Conservation (phyloP, 2,329 filamentous ascomycete genomes). For the Didymella lethalis region DNA sequence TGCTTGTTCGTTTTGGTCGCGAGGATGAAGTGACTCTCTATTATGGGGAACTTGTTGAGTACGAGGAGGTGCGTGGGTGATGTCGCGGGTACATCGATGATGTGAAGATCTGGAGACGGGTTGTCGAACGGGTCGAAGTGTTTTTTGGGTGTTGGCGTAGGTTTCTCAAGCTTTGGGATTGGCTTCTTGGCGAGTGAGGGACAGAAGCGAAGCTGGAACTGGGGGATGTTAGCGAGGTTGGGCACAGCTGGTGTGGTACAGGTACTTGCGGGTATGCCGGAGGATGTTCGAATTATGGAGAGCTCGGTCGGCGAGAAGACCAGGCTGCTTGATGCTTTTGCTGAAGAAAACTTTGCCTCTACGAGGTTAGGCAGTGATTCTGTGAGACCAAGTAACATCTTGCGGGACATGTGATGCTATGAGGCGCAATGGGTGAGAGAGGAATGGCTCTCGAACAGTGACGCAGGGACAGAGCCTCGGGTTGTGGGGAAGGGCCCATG, state of each 20-base stretch:
- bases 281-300: constrained; percentile 48
- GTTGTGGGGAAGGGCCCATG: constrained; percentile 8
- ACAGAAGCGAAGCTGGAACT: constrained; percentile 79
- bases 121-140: constrained; percentile 69
- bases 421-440: constrained; percentile 12
- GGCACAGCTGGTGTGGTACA: constrained; percentile 12
- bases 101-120: constrained; percentile 62
- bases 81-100: constrained; percentile 58
- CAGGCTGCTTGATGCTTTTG: constrained; percentile 46
- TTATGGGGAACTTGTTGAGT: constrained; percentile 78
- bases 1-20: constrained; percentile 68
- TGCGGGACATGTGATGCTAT: constrained; percentile 20
- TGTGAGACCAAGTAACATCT: constrained; percentile 46
- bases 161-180: constrained; percentile 50
- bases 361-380: constrained; percentile 49
- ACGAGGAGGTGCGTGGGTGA: constrained; percentile 67
- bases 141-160: constrained; percentile 27
- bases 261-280: constrained; percentile 49
- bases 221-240: constrained; percentile 23
- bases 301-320: constrained; percentile 53
- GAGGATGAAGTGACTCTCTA: constrained; percentile 75
- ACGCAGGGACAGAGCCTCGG: constrained; percentile 5
- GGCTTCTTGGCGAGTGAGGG: constrained; percentile 74
- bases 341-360: constrained; percentile 48
- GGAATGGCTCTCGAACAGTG: neutral